Conservation (phyloP, 768 basidiomycete genomes). For the Cystofilobasidium macerans region DNA sequence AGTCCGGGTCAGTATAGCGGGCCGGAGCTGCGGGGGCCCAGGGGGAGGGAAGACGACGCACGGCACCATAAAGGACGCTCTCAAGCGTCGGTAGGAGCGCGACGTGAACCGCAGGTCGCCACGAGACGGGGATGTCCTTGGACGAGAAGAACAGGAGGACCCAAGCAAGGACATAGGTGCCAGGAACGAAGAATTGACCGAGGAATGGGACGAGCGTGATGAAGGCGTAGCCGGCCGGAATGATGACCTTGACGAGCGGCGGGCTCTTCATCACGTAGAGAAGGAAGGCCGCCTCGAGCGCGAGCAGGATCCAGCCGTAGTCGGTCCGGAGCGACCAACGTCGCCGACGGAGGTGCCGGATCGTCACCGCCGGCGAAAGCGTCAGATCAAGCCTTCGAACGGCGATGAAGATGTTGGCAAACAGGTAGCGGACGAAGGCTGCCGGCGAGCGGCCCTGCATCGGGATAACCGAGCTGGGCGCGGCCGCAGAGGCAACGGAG, state of each 20-base stretch:
- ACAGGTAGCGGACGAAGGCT: constrained; percentile 26
- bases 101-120: constrained; percentile 77
- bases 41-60: background rate
- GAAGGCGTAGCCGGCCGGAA: constrained; percentile 58
- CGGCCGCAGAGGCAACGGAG: background rate
- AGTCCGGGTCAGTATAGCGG: background rate
- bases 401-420: constrained; percentile 50
- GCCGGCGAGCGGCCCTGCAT: constrained; percentile 4
- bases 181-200: constrained; percentile 76
- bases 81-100: constrained; percentile 89
- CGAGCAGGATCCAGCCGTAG: constrained; percentile 54
- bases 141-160: constrained; percentile 77
- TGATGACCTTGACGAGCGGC: constrained; percentile 58
- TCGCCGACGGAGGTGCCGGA: constrained; percentile 42
- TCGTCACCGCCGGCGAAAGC: constrained; percentile 56
- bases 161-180: constrained; percentile 75
- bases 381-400: constrained; percentile 64
- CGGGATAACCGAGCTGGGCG: constrained; percentile 21
- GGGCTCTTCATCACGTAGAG: constrained; percentile 60
- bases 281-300: constrained; percentile 55
- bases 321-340: constrained; percentile 48
- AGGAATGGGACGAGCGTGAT: constrained; percentile 74
- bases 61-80: constrained; percentile 82
- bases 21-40: too few relatives aligned
- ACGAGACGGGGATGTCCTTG: constrained; percentile 64